These are phyloP conservation scores for Hylodesmum podocarpum DNA, from an alignment of 306 rosid species.

Conservation along the genomic window DNA sequence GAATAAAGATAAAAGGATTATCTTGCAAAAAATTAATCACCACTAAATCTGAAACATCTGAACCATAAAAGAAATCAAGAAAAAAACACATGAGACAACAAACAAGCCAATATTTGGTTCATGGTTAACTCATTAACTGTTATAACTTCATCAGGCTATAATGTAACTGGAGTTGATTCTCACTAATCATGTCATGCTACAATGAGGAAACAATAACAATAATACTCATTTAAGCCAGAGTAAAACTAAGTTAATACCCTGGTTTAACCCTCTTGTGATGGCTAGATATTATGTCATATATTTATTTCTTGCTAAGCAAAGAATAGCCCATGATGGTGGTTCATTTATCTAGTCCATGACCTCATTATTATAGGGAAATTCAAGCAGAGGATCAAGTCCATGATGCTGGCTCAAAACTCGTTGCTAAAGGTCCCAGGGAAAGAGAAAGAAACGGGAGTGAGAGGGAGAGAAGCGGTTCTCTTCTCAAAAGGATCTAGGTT, in stretches of 20 bases:
- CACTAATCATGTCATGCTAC: background rate
- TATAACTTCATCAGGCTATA: background rate
- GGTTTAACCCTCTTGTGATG: background rate
- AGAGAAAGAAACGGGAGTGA: background rate
- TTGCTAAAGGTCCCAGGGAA: background rate
- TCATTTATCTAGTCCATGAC: background rate
- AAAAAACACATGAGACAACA: background rate
- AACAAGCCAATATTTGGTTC: background rate
- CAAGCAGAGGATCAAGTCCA: background rate
- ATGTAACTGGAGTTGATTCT: constrained; percentile 15
- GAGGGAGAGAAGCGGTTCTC: constrained; percentile 13
- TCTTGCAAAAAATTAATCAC: constrained; percentile 7
- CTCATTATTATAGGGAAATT: background rate
- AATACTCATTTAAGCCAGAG: background rate
- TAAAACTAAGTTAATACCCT: background rate
- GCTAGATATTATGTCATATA: background rate
- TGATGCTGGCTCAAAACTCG: background rate
- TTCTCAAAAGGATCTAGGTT: constrained; percentile 18
- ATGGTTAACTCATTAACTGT: background rate
- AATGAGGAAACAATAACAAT: background rate
- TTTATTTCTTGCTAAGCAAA: background rate
- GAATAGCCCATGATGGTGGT: background rate
- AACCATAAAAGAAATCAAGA: background rate
- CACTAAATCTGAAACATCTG: background rate
- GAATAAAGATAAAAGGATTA: background rate